phyloP scores from a whole-genome alignment of 257 asterid genomes.

The Salvia rosmarinus region DNA sequence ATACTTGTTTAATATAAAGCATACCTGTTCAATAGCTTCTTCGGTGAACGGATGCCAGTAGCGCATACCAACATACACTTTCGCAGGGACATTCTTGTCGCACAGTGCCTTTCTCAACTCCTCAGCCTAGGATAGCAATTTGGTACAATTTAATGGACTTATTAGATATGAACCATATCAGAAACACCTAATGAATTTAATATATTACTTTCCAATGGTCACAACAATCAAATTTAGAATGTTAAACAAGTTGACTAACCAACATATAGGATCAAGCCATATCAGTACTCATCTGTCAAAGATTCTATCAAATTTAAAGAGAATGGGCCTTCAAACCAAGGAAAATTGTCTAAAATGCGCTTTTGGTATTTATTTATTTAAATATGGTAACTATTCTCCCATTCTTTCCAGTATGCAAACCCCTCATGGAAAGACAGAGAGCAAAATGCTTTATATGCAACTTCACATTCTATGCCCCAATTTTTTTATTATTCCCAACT shows the following conservation, averaged over 20 bases:
- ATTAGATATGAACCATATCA: conserved; percentile 19
- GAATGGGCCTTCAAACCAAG: conserved; percentile 20
- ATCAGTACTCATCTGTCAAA: conserved; percentile 20
- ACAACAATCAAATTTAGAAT: conserved; percentile 21
- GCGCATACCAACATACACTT: conserved; percentile 97
- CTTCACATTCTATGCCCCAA: conserved; percentile 1
- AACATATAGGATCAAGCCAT: conserved; percentile 8
- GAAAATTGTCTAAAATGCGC: not conserved
- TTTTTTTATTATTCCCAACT: not conserved
- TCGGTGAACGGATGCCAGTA: conserved; percentile 99
- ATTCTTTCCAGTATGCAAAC: conserved; percentile 16
- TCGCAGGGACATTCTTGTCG: conserved; percentile 79
- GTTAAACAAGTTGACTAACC: conserved; percentile 18
- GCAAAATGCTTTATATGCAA: conserved; percentile 4
- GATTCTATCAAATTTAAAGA: conserved; percentile 3
- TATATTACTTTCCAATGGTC: not conserved
- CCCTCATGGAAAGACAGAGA: conserved; percentile 5
- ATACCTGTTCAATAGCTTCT: conserved; percentile 96
- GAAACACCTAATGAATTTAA: conserved; percentile 3
- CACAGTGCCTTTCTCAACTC: conserved; percentile 80
- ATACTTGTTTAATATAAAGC: conserved; percentile 13
- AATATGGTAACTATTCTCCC: conserved; percentile 6
- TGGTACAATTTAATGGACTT: conserved; percentile 31
- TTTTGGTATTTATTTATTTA: not conserved
- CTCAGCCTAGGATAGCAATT: conserved; percentile 69